phyloP scores from a whole-genome alignment of 768 basidiomycete species.

The Mrakia hoshinonis region DNA sequence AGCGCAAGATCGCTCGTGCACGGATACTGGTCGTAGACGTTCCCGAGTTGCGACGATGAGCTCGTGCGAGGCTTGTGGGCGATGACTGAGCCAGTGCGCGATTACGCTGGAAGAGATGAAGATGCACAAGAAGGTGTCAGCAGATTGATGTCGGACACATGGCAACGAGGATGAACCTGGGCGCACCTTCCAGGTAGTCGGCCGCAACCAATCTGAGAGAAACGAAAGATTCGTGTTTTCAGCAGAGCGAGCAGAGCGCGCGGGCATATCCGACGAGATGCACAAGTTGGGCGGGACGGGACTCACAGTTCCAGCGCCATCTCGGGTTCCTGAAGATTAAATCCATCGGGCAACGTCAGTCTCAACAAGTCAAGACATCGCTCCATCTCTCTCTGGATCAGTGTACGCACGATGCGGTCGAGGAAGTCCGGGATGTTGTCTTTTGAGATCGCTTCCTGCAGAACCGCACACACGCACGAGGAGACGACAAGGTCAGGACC shows the following conservation, averaged over 20 bases:
- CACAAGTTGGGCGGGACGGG: background rate
- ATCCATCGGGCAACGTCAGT: background rate
- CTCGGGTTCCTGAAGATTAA: slow-evolving; percentile 50
- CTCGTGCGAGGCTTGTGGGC: background rate
- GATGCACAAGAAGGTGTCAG: background rate
- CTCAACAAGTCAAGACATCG: background rate
- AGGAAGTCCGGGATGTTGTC: slow-evolving; percentile 77
- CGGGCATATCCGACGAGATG: background rate
- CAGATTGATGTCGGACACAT: too few relatives aligned
- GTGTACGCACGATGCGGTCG: slow-evolving; percentile 54
- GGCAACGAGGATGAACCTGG: background rate
- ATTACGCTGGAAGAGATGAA: background rate
- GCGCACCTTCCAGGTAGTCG: slow-evolving; percentile 40
- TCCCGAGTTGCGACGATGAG: background rate
- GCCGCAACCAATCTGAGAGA: slow-evolving; percentile 39
- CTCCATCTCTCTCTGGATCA: background rate
- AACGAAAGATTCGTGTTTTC: background rate
- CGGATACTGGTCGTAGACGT: background rate
- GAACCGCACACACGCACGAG: too few relatives aligned
- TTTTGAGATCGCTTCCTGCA: slow-evolving; percentile 54
- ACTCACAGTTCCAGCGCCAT: slow-evolving; percentile 81
- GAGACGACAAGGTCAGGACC: background rate
- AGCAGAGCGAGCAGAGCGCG: slow-evolving; percentile 1
- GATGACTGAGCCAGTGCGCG: too few relatives aligned
- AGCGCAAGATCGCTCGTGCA: background rate